Conservation (phyloP, 805 yeast species). For the Torulaspora microellipsoides region DNA sequence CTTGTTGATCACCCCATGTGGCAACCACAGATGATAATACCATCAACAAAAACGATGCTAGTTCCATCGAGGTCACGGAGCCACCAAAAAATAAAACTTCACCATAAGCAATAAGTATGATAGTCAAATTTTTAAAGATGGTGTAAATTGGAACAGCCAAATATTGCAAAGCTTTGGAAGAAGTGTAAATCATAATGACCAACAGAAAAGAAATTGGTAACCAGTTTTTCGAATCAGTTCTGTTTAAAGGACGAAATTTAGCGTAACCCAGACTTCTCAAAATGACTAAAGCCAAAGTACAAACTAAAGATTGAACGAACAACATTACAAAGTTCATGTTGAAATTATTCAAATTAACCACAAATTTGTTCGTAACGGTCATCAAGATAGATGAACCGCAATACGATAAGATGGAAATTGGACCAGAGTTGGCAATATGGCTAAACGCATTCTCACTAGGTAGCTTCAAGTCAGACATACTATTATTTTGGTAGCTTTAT, state of each 20-base stretch:
- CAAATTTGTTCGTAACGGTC: slow-evolving; percentile 97
- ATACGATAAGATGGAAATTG: slow-evolving; percentile 71
- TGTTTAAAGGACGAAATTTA: slow-evolving; percentile 80
- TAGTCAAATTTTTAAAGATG: slow-evolving; percentile 95
- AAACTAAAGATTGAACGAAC: slow-evolving; percentile 84
- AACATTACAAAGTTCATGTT: slow-evolving; percentile 83
- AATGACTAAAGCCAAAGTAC: slow-evolving; percentile 66
- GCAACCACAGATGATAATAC: slow-evolving; percentile 95
- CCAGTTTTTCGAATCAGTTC: slow-evolving; percentile 91
- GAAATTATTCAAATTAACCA: slow-evolving; percentile 65
- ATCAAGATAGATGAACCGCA: slow-evolving; percentile 92
- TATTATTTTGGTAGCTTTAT: background rate
- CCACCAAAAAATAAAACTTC: slow-evolving; percentile 98
- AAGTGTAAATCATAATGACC: slow-evolving; percentile 93
- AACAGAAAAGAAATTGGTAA: slow-evolving; percentile 86
- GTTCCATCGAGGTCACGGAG: slow-evolving; percentile 79
- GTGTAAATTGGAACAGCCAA: slow-evolving; percentile 95
- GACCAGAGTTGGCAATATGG: slow-evolving; percentile 43
- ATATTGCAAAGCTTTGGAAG: slow-evolving; percentile 89
- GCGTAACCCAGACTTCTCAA: slow-evolving; percentile 72
- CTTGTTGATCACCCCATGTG: slow-evolving; percentile 71
- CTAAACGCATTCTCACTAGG: slow-evolving; percentile 22
- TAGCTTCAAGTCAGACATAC: slow-evolving; percentile 32
- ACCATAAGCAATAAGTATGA: slow-evolving; percentile 95
- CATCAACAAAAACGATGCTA: slow-evolving; percentile 86